Evolutionary conservation across 805 yeast genomes (phyloP).

Genomic region (Jamesozyma piceae): DNA sequence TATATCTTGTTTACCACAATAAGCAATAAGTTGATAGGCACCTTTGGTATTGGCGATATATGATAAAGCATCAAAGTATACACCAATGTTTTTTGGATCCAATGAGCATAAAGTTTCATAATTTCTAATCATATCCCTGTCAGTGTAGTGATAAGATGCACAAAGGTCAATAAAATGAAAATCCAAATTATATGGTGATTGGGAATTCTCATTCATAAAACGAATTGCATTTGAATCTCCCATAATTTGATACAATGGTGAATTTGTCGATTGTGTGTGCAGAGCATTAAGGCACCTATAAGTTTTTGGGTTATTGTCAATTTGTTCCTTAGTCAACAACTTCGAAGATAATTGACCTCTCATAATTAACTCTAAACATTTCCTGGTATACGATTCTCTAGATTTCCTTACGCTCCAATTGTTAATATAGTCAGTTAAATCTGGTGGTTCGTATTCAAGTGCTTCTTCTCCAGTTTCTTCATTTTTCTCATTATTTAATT

Average conservation of each 20-base stretch:
- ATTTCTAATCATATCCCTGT: conserved; percentile 38
- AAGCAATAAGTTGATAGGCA: conserved; percentile 40
- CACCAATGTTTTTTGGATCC: conserved; percentile 40
- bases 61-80: conserved; percentile 49
- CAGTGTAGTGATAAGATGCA: conserved; percentile 40
- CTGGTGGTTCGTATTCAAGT: conserved; percentile 40
- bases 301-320: conserved; percentile 9
- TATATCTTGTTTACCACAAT: conserved; percentile 42
- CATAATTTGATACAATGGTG: conserved; percentile 26
- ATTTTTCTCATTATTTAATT: conserved; percentile 20
- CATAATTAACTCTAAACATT: conserved; percentile 44
- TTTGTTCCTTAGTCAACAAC: conserved; percentile 7
- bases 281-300: conserved; percentile 23
- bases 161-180: conserved; percentile 39
- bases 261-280: conserved; percentile 20
- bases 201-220: neutral
- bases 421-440: conserved; percentile 27
- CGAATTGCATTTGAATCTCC: conserved; percentile 22
- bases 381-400: conserved; percentile 46
- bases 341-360: conserved; percentile 31
- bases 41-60: conserved; percentile 41
- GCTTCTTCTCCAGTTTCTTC: conserved; percentile 19
- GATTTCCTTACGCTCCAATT: conserved; percentile 27
- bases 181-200: conserved; percentile 18
- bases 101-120: conserved; percentile 34